Evolutionary conservation across 306 rosid genomes (phyloP).

Genomic region (Elaeagnus macrophylla): DNA sequence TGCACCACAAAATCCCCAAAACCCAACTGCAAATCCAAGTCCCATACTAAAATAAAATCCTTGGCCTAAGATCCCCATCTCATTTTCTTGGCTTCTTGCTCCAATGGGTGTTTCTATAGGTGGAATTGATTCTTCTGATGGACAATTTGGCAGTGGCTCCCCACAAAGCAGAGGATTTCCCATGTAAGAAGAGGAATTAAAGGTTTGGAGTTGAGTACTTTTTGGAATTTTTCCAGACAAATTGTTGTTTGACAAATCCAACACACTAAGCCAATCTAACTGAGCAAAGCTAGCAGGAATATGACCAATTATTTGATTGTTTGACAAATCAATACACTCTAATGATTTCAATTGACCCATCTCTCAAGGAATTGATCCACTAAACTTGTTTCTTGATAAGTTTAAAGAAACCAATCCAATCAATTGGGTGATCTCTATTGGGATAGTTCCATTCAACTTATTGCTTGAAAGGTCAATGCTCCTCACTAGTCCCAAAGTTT

Average conservation of each 20-base stretch:
- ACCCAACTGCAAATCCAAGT: background rate
- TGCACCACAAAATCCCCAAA: background rate
- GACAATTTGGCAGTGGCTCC: background rate
- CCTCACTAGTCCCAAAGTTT: background rate
- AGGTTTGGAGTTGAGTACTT: slow-evolving; percentile 1
- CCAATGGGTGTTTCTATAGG: background rate
- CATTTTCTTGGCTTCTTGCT: background rate
- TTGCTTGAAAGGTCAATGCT: slow-evolving; percentile 16
- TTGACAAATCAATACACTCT: background rate
- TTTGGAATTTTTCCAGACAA: slow-evolving; percentile 1
- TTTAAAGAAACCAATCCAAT: background rate
- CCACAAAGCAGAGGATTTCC: background rate
- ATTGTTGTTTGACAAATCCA: slow-evolving; percentile 1
- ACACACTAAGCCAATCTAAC: background rate
- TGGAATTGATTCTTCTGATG: background rate
- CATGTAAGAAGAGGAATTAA: background rate
- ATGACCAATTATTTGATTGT: background rate
- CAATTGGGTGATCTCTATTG: slow-evolving; percentile 4
- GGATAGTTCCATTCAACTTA: slow-evolving; percentile 10
- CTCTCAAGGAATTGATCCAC: background rate
- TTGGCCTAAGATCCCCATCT: background rate
- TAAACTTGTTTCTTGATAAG: slow-evolving; percentile 9
- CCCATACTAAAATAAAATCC: background rate
- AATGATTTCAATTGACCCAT: slow-evolving; percentile 4
- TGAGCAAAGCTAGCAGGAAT: slow-evolving; percentile 1